These are phyloP conservation scores for Lachancea lanzarotensis DNA, from an alignment of 805 yeast genomes.

Conservation along the genomic window DNA sequence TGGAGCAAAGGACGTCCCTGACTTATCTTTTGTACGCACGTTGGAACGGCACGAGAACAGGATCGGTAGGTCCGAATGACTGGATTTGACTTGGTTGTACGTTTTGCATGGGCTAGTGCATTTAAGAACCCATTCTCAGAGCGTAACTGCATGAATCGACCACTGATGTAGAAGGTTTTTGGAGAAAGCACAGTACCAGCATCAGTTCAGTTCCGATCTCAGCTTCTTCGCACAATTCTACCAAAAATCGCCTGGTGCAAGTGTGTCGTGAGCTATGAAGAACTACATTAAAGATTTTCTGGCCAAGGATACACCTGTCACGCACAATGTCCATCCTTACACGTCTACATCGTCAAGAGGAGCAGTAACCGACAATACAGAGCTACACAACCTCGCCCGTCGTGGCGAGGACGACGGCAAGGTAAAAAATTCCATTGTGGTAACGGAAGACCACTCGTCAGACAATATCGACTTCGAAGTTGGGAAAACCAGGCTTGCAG, in stretches of 20 bases:
- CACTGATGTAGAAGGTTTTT: no score
- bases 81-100: no score
- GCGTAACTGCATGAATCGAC: no score
- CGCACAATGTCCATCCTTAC: slow-evolving; percentile 8
- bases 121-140: no score
- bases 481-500: slow-evolving; percentile 1
- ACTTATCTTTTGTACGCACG: no score
- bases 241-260: background rate
- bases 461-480: slow-evolving; percentile 3
- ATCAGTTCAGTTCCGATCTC: background rate
- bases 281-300: slow-evolving; percentile 4
- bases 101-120: no score
- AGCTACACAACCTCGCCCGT: background rate
- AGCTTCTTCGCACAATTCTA: background rate
- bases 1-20: no score
- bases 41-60: no score
- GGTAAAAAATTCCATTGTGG: slow-evolving; percentile 2
- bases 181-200: no score
- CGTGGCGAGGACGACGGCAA: background rate
- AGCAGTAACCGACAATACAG: background rate
- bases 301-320: slow-evolving; percentile 9
- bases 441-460: slow-evolving; percentile 7
- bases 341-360: background rate
- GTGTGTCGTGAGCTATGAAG: slow-evolving; percentile 1
- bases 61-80: no score